Conservation (phyloP, 148 eudicot genomes). For the Nepenthes gracilis region DNA sequence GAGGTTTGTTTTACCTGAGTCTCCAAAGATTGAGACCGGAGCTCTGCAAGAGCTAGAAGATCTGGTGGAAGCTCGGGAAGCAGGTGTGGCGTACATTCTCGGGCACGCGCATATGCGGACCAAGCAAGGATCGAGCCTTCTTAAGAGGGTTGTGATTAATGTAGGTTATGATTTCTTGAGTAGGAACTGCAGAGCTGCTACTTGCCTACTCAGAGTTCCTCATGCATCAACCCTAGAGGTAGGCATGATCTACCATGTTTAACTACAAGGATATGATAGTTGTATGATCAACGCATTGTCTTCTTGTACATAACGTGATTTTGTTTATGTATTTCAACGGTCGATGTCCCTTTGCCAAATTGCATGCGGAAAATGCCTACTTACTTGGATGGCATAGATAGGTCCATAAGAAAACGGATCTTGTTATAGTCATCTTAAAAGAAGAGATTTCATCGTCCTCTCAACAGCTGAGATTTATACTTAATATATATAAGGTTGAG, state of each 20-base stretch:
- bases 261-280: not conserved
- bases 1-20: constrained; percentile 66
- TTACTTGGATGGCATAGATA: no score
- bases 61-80: constrained; percentile 80
- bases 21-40: constrained; percentile 29
- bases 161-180: constrained; percentile 87
- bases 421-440: no score
- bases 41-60: constrained; percentile 61
- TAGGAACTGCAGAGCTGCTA: constrained; percentile 62
- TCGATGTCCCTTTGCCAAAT: no score
- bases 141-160: constrained; percentile 67
- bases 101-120: constrained; percentile 77
- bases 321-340: no score
- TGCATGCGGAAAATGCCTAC: no score
- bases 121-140: constrained; percentile 72
- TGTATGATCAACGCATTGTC: no score
- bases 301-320: no score
- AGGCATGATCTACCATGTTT: constrained; percentile 85
- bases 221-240: constrained; percentile 90
- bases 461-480: no score
- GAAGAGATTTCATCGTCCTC: no score
- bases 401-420: no score
- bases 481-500: no score
- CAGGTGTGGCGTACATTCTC: constrained; percentile 78
- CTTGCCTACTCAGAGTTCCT: constrained; percentile 60